Evolutionary conservation across 805 yeast species (phyloP).

Genomic region (Kurtzmaniella fragi): DNA sequence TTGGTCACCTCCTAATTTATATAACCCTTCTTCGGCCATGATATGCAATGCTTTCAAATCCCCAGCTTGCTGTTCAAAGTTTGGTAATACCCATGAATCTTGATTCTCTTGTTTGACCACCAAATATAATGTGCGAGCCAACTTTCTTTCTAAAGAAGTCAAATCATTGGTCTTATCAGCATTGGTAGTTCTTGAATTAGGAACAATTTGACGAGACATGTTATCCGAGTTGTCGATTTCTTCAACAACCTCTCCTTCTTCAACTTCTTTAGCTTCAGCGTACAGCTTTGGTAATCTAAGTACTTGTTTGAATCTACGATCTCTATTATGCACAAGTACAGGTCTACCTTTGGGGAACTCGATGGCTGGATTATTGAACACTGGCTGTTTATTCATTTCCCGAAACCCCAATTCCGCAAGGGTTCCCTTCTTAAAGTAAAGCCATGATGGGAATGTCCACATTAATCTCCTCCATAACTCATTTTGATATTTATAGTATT

Average conservation of each 20-base stretch:
- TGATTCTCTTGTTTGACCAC: slow-evolving; percentile 44
- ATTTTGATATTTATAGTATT: slow-evolving; percentile 76
- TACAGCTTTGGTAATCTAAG: slow-evolving; percentile 69
- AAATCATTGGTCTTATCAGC: slow-evolving; percentile 67
- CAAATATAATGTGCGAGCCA: slow-evolving; percentile 76
- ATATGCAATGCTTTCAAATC: slow-evolving; percentile 52
- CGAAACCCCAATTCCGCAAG: slow-evolving; percentile 77
- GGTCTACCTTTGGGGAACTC: slow-evolving; percentile 83
- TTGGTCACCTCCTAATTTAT: slow-evolving; percentile 63
- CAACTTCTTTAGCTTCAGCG: slow-evolving; percentile 27
- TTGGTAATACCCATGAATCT: slow-evolving; percentile 75
- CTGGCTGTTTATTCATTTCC: slow-evolving; percentile 72
- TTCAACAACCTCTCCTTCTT: slow-evolving; percentile 22
- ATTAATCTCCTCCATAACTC: slow-evolving; percentile 84
- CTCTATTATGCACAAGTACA: slow-evolving; percentile 83
- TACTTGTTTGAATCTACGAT: slow-evolving; percentile 76
- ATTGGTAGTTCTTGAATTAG: slow-evolving; percentile 66
- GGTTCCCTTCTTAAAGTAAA: slow-evolving; percentile 86
- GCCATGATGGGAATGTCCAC: slow-evolving; percentile 97
- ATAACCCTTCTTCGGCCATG: slow-evolving; percentile 72
- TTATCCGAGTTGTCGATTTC: slow-evolving; percentile 31
- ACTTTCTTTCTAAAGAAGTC: slow-evolving; percentile 69
- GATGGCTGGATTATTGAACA: slow-evolving; percentile 65
- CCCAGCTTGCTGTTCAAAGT: slow-evolving; percentile 44
- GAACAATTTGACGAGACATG: slow-evolving; percentile 62